Conservation (phyloP, 306 rosid genomes). For the Vigna mungo region DNA sequence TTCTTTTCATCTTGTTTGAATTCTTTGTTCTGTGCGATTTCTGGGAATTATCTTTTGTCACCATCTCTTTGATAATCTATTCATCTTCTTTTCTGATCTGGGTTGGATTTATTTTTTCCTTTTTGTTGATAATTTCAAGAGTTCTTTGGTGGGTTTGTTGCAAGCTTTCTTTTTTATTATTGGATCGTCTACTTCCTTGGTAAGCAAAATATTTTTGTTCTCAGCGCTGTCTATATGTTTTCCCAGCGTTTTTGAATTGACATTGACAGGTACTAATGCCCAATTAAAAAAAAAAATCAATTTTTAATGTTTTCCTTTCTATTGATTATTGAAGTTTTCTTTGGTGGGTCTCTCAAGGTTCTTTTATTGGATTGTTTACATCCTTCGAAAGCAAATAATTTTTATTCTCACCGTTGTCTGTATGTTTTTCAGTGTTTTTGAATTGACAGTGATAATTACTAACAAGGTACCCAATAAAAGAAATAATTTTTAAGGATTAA, state of each 20-base stretch:
- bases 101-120: slow-evolving; percentile 44
- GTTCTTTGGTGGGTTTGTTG: slow-evolving; percentile 23
- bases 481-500: neutral
- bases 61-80: slow-evolving; percentile 2
- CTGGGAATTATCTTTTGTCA: too few species aligned
- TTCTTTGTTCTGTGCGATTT: neutral
- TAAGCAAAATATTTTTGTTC: slow-evolving; percentile 10
- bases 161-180: neutral
- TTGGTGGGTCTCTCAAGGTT: slow-evolving; percentile 35
- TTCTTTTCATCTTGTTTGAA: neutral
- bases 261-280: too few species aligned
- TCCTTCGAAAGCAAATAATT: slow-evolving; percentile 17
- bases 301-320: neutral
- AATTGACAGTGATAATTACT: slow-evolving; percentile 4
- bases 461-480: neutral
- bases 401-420: neutral
- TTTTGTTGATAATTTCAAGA: slow-evolving; percentile 3
- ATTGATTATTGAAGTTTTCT: neutral
- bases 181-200: neutral
- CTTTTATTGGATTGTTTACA: neutral
- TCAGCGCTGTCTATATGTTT: too few species aligned
- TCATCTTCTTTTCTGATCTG: slow-evolving; percentile 44
- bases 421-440: neutral
- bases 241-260: too few species aligned
- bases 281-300: too few species aligned